A percentile compares a stretch with the other conserved stretches of the same genome.
Evolutionary conservation across 164 flowering plant genomes (phyloP).

Genomic region (Aristolochia californica): DNA sequence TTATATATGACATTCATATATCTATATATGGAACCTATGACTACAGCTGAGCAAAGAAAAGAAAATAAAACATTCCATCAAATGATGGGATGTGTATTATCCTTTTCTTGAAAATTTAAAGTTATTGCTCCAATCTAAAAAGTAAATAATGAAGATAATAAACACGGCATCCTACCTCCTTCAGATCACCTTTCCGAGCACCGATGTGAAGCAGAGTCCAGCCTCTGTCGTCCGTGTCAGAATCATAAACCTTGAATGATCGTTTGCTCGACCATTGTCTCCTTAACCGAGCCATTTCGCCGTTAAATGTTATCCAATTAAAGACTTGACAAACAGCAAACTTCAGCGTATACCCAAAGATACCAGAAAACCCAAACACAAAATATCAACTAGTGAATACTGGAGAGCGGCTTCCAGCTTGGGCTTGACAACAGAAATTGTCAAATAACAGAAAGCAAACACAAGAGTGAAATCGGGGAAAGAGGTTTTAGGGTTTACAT

Average conservation of each 20-base stretch:
- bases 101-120: not conserved
- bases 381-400: not conserved
- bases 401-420: not conserved
- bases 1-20: no score
- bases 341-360: not conserved
- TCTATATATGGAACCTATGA: no score
- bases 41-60: no score
- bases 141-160: not conserved
- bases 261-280: slow-evolving; percentile 41
- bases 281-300: slow-evolving; percentile 11
- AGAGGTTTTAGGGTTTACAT: slow-evolving; percentile 13
- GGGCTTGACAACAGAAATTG: not conserved
- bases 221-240: slow-evolving; percentile 76
- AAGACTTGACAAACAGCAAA: not conserved
- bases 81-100: not conserved
- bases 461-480: not conserved
- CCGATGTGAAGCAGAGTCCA: slow-evolving; percentile 88
- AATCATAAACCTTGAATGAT: slow-evolving; percentile 22
- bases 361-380: not conserved
- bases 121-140: not conserved
- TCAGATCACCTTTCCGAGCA: slow-evolving; percentile 80
- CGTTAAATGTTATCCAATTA: not conserved
- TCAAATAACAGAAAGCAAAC: not conserved
- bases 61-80: no score
- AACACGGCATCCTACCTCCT: slow-evolving; percentile 29